Evolutionary conservation across 129 eudicot species (phyloP).

Genomic region (Chrysanthemum lavandulifolium): DNA sequence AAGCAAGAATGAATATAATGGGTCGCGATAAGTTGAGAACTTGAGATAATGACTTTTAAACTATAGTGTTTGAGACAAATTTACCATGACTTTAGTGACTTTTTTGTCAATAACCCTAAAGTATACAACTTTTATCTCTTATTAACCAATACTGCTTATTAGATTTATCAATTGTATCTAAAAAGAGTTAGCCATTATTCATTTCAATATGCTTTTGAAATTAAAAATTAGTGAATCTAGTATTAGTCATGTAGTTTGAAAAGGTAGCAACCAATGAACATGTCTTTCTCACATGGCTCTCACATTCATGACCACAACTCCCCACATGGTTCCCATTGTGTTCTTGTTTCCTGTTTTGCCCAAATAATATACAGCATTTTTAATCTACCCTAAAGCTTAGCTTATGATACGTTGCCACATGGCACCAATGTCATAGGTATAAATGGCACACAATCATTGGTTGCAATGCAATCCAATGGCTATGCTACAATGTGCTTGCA

Average conservation of each 20-base stretch:
- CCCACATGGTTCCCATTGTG: constrained; percentile 34
- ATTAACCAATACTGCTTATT: no score
- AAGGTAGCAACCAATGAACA: constrained; percentile 29
- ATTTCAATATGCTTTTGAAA: no score
- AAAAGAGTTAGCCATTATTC: no score
- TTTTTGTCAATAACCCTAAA: no score
- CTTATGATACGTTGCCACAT: constrained; percentile 4
- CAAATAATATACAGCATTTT: constrained; percentile 4
- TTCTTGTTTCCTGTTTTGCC: constrained; percentile 23
- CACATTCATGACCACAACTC: constrained; percentile 28
- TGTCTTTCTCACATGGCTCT: constrained; percentile 33
- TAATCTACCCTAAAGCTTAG: not conserved
- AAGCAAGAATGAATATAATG: no score
- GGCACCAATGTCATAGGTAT: not conserved
- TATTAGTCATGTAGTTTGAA: constrained; percentile 23
- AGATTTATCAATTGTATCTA: no score
- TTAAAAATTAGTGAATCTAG: not conserved
- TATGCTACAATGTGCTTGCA: not conserved
- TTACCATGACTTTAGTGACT: no score
- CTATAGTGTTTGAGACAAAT: no score
- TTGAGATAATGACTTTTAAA: no score
- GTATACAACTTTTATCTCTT: no score
- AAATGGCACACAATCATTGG: constrained; percentile 11
- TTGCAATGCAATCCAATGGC: not conserved
- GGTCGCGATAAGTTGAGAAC: no score